A percentile compares a stretch with the other conserved stretches of the same genome.
These are phyloP conservation scores for Santalum album DNA, from an alignment of 164 flowering plant genomes.

Conservation along the genomic window DNA sequence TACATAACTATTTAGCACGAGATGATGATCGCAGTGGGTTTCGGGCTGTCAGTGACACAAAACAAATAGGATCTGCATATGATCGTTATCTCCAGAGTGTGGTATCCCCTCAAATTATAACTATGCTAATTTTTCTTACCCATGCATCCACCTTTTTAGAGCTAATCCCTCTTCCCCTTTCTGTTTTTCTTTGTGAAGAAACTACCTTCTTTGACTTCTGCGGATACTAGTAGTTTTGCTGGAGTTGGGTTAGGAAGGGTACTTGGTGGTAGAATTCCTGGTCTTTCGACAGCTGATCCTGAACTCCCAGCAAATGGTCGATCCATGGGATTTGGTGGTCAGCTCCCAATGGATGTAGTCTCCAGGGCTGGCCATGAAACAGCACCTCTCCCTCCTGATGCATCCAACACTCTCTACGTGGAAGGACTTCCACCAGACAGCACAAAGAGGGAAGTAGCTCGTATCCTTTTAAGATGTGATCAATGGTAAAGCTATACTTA, in stretches of 20 bases:
- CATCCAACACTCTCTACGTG: conserved; percentile 59
- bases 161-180: no score
- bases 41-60: conserved; percentile 34
- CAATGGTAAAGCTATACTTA: background rate
- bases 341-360: conserved; percentile 26
- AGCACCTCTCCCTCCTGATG: conserved; percentile 66
- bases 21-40: conserved; percentile 38
- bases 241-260: conserved; percentile 30
- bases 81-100: conserved; percentile 55
- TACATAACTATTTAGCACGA: conserved; percentile 33
- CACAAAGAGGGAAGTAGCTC: conserved; percentile 64
- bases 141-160: background rate
- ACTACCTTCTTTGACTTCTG: conserved; percentile 33
- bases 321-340: conserved; percentile 23
- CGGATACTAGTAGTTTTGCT: conserved; percentile 29
- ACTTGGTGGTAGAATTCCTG: conserved; percentile 25
- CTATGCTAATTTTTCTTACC: conserved; percentile 1
- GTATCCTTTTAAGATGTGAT: conserved; percentile 42
- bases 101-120: conserved; percentile 14
- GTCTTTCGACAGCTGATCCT: conserved; percentile 25
- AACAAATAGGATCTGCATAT: conserved; percentile 58
- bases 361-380: conserved; percentile 39
- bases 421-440: conserved; percentile 66
- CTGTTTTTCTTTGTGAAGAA: conserved; percentile 31
- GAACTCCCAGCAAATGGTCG: conserved; percentile 34